phyloP scores from a whole-genome alignment of 495 filamentous ascomycete genomes.

The Neurospora discreta region DNA sequence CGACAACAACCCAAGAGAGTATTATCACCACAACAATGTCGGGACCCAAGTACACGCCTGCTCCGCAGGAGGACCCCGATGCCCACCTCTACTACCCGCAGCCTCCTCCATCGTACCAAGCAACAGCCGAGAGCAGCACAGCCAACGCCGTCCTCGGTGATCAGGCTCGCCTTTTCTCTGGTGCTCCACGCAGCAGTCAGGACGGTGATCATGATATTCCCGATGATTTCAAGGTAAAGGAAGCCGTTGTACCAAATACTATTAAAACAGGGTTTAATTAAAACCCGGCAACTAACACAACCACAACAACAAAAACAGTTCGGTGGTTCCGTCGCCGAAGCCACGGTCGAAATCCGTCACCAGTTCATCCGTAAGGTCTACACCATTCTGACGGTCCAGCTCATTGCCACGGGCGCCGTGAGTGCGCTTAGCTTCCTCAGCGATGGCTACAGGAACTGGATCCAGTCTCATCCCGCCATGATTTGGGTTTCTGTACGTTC shows the following conservation, averaged over 20 bases:
- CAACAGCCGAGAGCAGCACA: conserved; percentile 25
- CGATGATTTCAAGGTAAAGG: conserved; percentile 89
- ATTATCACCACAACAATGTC: conserved; percentile 39
- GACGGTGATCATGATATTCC: conserved; percentile 63
- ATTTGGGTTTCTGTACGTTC: conserved; percentile 62
- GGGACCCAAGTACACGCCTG: conserved; percentile 55
- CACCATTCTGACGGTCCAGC: conserved; percentile 59
- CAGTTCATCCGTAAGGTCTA: conserved; percentile 86
- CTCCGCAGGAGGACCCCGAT: conserved; percentile 66
- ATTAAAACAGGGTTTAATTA: background rate
- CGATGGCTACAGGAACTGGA: conserved; percentile 70
- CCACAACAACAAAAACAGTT: conserved; percentile 41
- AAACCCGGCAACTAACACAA: background rate
- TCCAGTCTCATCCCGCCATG: conserved; percentile 71
- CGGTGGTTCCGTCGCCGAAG: conserved; percentile 83
- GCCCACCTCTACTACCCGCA: conserved; percentile 53
- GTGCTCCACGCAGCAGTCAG: conserved; percentile 60
- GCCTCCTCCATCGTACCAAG: conserved; percentile 73
- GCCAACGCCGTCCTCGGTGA: conserved; percentile 26
- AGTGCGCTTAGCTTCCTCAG: conserved; percentile 80
- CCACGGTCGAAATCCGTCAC: conserved; percentile 89
- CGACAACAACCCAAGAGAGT: background rate
- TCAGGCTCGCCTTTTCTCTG: conserved; percentile 29
- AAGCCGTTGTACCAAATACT: background rate
- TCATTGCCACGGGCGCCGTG: conserved; percentile 71